Evolutionary conservation across 2,329 filamentous ascomycete species (phyloP).

Genomic region (Sarocladium strictum): DNA sequence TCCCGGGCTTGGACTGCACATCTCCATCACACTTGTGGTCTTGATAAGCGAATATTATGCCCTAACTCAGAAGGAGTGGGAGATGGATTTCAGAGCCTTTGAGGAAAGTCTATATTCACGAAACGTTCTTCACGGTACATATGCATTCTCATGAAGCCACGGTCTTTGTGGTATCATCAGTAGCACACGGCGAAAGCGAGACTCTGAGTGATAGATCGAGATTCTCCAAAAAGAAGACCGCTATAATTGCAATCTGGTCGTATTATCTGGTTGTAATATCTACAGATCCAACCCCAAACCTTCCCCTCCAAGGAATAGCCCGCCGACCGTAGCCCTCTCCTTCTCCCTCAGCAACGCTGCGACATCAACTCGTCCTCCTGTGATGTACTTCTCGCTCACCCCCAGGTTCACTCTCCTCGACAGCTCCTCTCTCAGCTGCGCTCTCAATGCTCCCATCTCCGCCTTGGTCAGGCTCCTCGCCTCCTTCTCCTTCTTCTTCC

Average conservation of each 20-base stretch:
- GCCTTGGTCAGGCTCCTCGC: slow-evolving; percentile 62
- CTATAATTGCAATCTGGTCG: too few species aligned
- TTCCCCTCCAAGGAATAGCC: slow-evolving; percentile 36
- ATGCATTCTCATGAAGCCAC: too few species aligned
- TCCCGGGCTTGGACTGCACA: too few species aligned
- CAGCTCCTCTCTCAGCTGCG: slow-evolving; percentile 66
- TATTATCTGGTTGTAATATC: neutral
- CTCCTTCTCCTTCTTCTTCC: slow-evolving; percentile 70
- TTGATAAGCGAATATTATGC: too few species aligned
- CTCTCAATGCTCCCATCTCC: slow-evolving; percentile 64
- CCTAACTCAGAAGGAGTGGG: too few species aligned
- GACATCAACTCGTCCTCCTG: slow-evolving; percentile 77
- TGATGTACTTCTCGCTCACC: slow-evolving; percentile 81
- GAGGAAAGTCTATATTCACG: too few species aligned
- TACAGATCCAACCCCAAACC: slow-evolving; percentile 24
- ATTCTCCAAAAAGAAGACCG: too few species aligned
- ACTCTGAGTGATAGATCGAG: too few species aligned
- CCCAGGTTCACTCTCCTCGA: slow-evolving; percentile 74
- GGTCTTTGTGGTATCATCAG: neutral
- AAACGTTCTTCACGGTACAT: too few species aligned
- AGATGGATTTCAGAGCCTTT: too few species aligned
- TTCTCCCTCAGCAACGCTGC: slow-evolving; percentile 61
- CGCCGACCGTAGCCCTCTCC: slow-evolving; percentile 30
- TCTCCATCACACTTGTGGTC: too few species aligned
- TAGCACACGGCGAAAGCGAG: neutral